Evolutionary conservation across 2,329 filamentous ascomycete genomes (phyloP), one percentile per base, ranked within the genome.

Genomic region (Dothiorella sarmentorum): DNA sequence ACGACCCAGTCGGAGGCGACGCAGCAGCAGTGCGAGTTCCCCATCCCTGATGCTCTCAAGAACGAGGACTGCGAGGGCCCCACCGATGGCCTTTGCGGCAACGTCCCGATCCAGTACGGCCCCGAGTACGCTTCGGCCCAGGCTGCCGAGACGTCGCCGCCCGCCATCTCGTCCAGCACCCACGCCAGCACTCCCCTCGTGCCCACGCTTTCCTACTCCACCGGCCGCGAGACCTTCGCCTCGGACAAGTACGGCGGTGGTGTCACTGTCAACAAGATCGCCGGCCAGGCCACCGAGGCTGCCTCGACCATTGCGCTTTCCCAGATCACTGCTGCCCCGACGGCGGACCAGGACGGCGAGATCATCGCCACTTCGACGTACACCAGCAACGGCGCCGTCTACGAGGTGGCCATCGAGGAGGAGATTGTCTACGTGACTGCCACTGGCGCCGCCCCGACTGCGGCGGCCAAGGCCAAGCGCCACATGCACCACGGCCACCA

Each of bases 61-160:
- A 62, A 76, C 7, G 90, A 95, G 61, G 75, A 91, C 66, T 81
- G 84, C 52, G 65, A 71, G 2, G 82, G 84, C 9, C 77, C 82
- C 6, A 73, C 84, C 56, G 70, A 77, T 11, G 76, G 79, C 42
- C 81, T 96, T 18, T 90, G 91, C 4, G 90, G 91, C 42, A 80
- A 82, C 60, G 74, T 79, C n/a, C 74, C 75, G n/a, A 66, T 80
- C 47, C 76, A 79, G 65, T 69, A 70, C 59, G 77, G 78, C 22
- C 77, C 76, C 18, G 71, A 66, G 38, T 73, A 75, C 57, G 78
- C 78, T 18, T 68, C 70, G 15, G 62, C 56, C 17, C 61, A 63
- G 3, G 37, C 60, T 10, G 60, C 62, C n/a, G 45, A 35, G 61
- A 33, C 59, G 52, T 17, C 61, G 6, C 58, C 49, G 18, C 22